Base-by-base conservation (phyloP, 257 asterid species). In the Prunella vulgaris region DNA sequence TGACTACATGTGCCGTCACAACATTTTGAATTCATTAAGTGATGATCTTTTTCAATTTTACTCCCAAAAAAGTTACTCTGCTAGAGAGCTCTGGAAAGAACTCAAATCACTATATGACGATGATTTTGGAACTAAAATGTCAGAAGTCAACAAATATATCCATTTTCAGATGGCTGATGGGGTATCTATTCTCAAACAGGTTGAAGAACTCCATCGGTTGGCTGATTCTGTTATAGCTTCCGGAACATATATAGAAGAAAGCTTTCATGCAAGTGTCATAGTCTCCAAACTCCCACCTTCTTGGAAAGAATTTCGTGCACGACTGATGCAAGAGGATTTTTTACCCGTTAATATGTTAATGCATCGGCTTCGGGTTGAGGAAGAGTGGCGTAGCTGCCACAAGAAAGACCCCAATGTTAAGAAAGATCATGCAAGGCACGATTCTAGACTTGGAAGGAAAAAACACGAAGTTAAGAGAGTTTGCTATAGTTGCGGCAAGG, bases 261-360 rank as follows among this genome's bases (percentile, higher is more conserved):
- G 71, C 66, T 84, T 87, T 44, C 95, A 85, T 35, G 81, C 63
- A 10, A 76, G 89, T 51, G 76, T 76, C 56, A 84, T 90, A 20
- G 76, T 87, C 59, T 79, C 87, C 57, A 90, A 90, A 82, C 97
- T 90, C 77, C 95, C 95, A 1, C 83, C 83, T 40, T 85, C 95
- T 28, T 90, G 93, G 91, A 90, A 73, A 75, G 93, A 83, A 8
- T 73, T 74, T 49, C 93, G 88, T 37, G 62, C 25, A 49, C 78
- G 80, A 70, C 70, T 86, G 81, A 84, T 87, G 92, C 82, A 40
- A 7, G 84, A 80, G 63, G 88, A 83, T 65, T 22, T 74, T 71
- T 40, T 84, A 60, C 59, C 84, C 14, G 76, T 83, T 67, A 74
- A 73, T 48, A 63, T 49, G 80, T 66, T 90, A 59, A 74, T 85